Percentiles rank a stretch among this genome's conserved stretches.
Evolutionary conservation across 441 rosid genomes (phyloP).

Genomic region (Pelargonium cotyledonis): DNA sequence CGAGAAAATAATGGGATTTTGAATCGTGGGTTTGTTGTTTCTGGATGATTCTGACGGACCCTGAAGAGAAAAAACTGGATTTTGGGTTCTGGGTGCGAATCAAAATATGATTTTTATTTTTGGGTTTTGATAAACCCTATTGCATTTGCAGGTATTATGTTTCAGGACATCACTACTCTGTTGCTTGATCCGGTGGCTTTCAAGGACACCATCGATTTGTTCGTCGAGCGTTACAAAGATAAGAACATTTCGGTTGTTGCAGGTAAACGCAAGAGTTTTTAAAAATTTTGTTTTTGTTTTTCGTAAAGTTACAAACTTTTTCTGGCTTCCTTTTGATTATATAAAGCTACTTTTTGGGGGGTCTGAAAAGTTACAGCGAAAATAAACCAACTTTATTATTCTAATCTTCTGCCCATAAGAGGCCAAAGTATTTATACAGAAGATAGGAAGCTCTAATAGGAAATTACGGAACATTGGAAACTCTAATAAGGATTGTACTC

Average conservation of each 20-base stretch:
- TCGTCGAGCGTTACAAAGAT: conserved; percentile 72
- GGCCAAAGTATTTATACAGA: no score
- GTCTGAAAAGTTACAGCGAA: no score
- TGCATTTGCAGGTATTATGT: conserved; percentile 65
- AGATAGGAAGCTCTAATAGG: no score
- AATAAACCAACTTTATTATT: no score
- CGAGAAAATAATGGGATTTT: neutral
- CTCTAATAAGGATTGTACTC: no score
- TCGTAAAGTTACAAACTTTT: no score
- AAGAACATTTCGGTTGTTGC: conserved; percentile 82
- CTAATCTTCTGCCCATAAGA: no score
- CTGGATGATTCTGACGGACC: neutral
- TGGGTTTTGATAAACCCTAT: neutral
- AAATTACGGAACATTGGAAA: no score
- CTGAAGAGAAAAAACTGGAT: neutral
- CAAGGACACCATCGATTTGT: conserved; percentile 74
- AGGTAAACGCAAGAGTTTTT: conserved; percentile 35
- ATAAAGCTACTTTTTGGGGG: no score
- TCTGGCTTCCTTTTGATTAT: no score
- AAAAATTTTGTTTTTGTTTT: no score
- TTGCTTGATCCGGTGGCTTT: conserved; percentile 69
- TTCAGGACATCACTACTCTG: conserved; percentile 79
- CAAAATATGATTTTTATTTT: neutral
- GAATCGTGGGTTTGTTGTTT: neutral
- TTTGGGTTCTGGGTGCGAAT: neutral